These are phyloP conservation scores for Salix caprea DNA, from an alignment of 345 rosid genomes.

Conservation along the genomic window DNA sequence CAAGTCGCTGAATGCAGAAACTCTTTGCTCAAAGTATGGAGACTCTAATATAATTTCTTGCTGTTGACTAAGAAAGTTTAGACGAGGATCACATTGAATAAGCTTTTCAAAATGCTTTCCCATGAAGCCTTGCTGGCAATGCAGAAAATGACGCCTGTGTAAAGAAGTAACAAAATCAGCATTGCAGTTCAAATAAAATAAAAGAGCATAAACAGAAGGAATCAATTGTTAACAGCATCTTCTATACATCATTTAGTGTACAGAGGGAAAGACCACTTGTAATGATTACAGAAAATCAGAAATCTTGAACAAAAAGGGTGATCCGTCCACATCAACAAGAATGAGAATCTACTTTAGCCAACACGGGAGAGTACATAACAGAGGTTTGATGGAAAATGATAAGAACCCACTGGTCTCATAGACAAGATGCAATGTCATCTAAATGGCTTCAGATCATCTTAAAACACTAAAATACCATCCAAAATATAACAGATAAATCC, in stretches of 20 bases:
- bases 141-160: constrained; percentile 80
- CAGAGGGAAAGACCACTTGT: background rate
- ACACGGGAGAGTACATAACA: background rate
- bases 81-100: constrained; percentile 84
- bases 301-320: background rate
- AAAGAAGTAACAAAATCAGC: background rate
- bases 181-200: background rate
- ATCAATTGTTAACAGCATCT: background rate
- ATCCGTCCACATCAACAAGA: background rate
- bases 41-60: constrained; percentile 22
- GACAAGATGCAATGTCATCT: background rate
- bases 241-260: background rate
- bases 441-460: background rate
- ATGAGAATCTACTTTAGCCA: background rate
- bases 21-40: constrained; percentile 3
- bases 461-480: background rate
- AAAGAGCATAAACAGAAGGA: background rate
- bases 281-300: background rate
- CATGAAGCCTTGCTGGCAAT: constrained; percentile 79
- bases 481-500: background rate
- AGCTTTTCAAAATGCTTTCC: constrained; percentile 91
- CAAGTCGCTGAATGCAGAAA: constrained; percentile 15
- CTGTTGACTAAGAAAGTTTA: constrained; percentile 70
- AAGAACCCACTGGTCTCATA: background rate
- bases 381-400: background rate